phyloP scores from a whole-genome alignment of 2,329 filamentous ascomycete genomes.

The Fusarium verticillioides region DNA sequence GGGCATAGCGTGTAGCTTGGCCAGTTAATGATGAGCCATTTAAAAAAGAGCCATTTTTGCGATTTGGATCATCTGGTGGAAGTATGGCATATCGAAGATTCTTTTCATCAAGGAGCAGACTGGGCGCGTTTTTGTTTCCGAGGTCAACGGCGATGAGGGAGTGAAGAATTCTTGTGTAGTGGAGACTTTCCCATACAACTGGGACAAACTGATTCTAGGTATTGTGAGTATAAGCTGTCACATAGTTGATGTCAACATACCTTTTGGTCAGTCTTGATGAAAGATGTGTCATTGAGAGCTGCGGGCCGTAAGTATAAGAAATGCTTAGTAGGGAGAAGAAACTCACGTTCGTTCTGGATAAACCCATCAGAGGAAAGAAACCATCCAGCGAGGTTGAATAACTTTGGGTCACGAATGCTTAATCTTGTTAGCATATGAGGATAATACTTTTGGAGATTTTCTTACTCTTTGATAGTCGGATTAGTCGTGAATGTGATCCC shows the following conservation, averaged over 20 bases:
- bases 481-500: background rate
- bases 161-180: conserved; percentile 14
- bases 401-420: background rate
- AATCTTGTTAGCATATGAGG: accelerated
- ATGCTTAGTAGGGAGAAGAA: too few relatives aligned
- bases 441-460: accelerated
- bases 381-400: conserved; percentile 7
- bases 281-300: background rate
- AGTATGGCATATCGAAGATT: conserved; percentile 22
- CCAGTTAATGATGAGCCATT: background rate
- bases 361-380: conserved; percentile 11
- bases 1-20: background rate
- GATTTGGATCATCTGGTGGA: conserved; percentile 11
- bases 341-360: background rate
- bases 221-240: accelerated
- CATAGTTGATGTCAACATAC: accelerated
- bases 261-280: background rate
- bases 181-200: conserved; percentile 5
- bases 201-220: background rate
- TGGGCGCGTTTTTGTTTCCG: background rate
- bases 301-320: too few relatives aligned
- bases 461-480: background rate
- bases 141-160: conserved; percentile 22
- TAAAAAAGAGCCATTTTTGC: background rate
- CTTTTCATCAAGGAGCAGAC: background rate